These are phyloP conservation scores for Sorghum bicolor DNA, from an alignment of 176 grass and related monocot species.

Conservation along the genomic window Sorghum_bicolor_NCBIv3 NC_012873.2:62367501-62368000, in stretches of 20 bases:
- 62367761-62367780: background rate
- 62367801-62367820: background rate
- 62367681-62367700: background rate
- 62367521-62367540: background rate
- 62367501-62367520: background rate
- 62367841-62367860: background rate
- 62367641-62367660: background rate
- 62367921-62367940: background rate
- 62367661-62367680: background rate
- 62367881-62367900: background rate
- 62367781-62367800: background rate
- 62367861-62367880: background rate
- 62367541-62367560: conserved; percentile 12
- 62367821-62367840: background rate
- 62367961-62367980: background rate
- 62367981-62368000: background rate
- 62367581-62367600: background rate
- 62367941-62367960: background rate
- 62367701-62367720: background rate
- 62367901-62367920: background rate
- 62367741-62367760: background rate
- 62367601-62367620: background rate
- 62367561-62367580: background rate
- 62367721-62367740: background rate
- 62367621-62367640: background rate